Percentiles rank a stretch among this genome's conserved stretches.
Conservation (phyloP, 371 early-diverging fungal genomes). For the Apophysomyces elegans region DNA sequence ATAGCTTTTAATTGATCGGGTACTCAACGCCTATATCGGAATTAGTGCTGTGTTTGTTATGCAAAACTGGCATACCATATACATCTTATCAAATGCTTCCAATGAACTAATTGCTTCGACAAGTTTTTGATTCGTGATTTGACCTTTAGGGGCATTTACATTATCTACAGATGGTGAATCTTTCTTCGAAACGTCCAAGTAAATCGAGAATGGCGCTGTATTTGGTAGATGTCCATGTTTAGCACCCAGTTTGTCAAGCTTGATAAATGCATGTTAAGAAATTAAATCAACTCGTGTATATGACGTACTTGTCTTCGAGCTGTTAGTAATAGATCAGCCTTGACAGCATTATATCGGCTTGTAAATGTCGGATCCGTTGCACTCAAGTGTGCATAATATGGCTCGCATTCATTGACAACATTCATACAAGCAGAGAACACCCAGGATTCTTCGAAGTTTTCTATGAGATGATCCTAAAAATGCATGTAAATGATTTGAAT, state of each 20-base stretch:
- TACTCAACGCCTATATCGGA: conserved; percentile 51
- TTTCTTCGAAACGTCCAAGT: conserved; percentile 39
- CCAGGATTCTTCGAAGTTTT: conserved; percentile 78
- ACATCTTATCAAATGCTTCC: conserved; percentile 76
- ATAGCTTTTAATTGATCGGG: conserved; percentile 72
- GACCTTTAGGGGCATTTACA: conserved; percentile 22
- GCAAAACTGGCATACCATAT: conserved; percentile 55
- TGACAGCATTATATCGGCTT: conserved; percentile 70
- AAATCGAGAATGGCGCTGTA: conserved; percentile 60
- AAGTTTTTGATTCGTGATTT: conserved; percentile 71
- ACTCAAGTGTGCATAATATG: conserved; percentile 55
- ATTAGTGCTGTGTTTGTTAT: neutral
- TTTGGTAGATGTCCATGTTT: conserved; percentile 57
- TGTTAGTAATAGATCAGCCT: conserved; percentile 77
- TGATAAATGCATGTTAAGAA: conserved; percentile 2
- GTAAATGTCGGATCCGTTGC: conserved; percentile 45
- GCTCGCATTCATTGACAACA: conserved; percentile 79
- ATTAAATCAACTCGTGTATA: neutral
- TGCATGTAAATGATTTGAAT: neutral
- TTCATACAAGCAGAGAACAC: conserved; percentile 80
- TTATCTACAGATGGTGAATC: conserved; percentile 18
- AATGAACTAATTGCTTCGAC: conserved; percentile 61
- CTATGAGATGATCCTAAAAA: conserved; percentile 46
- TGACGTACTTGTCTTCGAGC: conserved; percentile 69
- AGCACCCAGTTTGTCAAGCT: conserved; percentile 78